Evolutionary conservation across 768 basidiomycete species (phyloP), one percentile per base, ranked within the genome.

Genomic region (Pleurotus platypus): DNA sequence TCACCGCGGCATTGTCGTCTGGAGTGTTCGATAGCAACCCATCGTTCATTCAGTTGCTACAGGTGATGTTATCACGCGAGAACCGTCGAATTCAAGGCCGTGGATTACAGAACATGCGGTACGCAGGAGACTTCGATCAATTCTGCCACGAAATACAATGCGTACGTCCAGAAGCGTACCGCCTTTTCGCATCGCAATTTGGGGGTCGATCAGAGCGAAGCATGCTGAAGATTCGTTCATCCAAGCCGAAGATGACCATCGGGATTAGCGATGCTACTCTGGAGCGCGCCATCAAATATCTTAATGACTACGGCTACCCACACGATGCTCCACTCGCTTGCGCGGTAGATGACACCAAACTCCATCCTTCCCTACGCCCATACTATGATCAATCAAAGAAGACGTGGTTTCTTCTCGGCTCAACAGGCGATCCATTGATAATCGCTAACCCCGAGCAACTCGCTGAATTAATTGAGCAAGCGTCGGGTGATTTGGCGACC

Each of bases 341-440:
- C 0, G 64, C 64, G 47, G 72, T 69, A 24, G 72, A 77, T 50
- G 75, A 77, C 46, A 72, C 72, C 0, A 73, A 75, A 55, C 64
- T 75, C 0, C 59, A 62, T n/a, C 46, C 63, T 0, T 56, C 61
- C 0, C 61, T 68, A 13, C 61, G 64, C 0, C 61, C 65, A 0
- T 70, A 65, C 54, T 73, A 54, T 24, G 70, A 74, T 55, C 22
- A 27, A 4, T 27, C 27, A 27, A 27, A 27, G 6, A 27, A 27
- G 8, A 27, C 27, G 6, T 27, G 27, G 27, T 27, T 27, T 27
- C 27, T 27, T 8, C 27, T 27, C 8, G 5, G 27, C 27, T 27
- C 27, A 8, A 27, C 27, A 27, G 27, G 27, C 1, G 27, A 27
- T 27, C 27, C 27, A 8, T 8, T 27, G 5, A 27, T 27, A 6